These are phyloP conservation scores for Debaryomyces castellii DNA, from an alignment of 805 yeast genomes.

Conservation along the genomic window DNA sequence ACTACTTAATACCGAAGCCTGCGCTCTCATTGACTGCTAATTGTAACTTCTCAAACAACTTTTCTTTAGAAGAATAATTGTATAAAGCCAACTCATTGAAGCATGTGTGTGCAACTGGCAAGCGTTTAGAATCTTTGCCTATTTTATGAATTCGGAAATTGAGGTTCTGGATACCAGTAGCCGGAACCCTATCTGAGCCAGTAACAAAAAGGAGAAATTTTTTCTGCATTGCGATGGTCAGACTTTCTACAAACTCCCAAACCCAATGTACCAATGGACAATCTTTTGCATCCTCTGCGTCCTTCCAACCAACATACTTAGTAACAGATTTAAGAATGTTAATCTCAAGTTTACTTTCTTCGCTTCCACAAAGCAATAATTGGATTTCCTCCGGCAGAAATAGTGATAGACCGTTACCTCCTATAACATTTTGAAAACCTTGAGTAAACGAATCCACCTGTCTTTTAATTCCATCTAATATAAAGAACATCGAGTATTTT, in stretches of 20 bases:
- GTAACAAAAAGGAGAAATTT: conserved; percentile 75
- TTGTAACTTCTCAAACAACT: conserved; percentile 56
- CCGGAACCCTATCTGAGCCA: conserved; percentile 90
- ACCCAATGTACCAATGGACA: conserved; percentile 68
- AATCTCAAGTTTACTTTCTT: conserved; percentile 64
- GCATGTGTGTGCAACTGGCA: conserved; percentile 92
- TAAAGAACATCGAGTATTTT: conserved; percentile 58
- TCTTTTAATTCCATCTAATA: conserved; percentile 51
- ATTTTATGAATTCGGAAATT: conserved; percentile 63
- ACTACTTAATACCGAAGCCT: conserved; percentile 77
- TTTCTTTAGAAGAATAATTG: conserved; percentile 57
- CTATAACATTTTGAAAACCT: conserved; percentile 78
- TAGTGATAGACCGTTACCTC: conserved; percentile 75
- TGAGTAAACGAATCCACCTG: conserved; percentile 58
- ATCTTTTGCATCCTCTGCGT: conserved; percentile 32
- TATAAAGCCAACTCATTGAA: conserved; percentile 85
- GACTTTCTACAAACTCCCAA: conserved; percentile 70
- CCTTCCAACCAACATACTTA: conserved; percentile 65
- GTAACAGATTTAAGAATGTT: conserved; percentile 69
- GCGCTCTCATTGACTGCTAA: conserved; percentile 75
- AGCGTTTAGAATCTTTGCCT: conserved; percentile 40
- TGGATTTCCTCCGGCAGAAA: conserved; percentile 84
- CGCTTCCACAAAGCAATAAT: conserved; percentile 72
- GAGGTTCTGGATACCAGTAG: conserved; percentile 82
- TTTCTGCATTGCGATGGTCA: conserved; percentile 51